Conservation (phyloP, 331 rosid species). For the Dryas integrifolia region DNA sequence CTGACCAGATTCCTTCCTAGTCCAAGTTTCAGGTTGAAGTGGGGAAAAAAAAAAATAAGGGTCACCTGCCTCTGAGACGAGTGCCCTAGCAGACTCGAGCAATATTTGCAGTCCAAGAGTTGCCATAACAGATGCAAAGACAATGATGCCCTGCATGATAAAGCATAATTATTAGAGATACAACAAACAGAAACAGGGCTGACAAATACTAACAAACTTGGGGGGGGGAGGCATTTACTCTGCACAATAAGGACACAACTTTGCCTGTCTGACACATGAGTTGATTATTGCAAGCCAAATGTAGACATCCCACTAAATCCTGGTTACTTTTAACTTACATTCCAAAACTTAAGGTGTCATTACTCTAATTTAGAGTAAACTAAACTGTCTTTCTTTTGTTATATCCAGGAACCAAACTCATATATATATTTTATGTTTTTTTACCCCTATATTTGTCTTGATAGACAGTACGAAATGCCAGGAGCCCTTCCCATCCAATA, state of each 20-base stretch:
- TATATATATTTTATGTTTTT: too few species aligned
- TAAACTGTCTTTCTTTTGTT: neutral
- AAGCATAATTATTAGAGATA: slow-evolving; percentile 12
- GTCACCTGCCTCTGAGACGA: slow-evolving; percentile 36
- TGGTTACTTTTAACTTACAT: neutral
- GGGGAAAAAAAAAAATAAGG: neutral
- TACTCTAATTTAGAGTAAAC: neutral
- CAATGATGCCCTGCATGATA: slow-evolving; percentile 69
- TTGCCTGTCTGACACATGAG: too few species aligned
- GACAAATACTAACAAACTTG: neutral
- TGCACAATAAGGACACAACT: neutral
- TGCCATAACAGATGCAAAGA: slow-evolving; percentile 90
- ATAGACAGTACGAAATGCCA: too few species aligned
- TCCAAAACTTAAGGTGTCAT: neutral
- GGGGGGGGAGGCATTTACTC: too few species aligned
- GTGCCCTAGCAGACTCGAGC: slow-evolving; percentile 56
- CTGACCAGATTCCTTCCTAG: neutral
- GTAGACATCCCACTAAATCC: neutral
- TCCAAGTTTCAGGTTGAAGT: slow-evolving; percentile 7
- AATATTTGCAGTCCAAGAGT: slow-evolving; percentile 74
- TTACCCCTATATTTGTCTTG: too few species aligned
- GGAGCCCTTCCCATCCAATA: neutral
- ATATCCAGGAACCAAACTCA: neutral
- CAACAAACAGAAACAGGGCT: neutral
- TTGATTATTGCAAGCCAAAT: neutral